Evolutionary conservation across 2,329 filamentous ascomycete species (phyloP).

Genomic region (Exserohilum rostratum): DNA sequence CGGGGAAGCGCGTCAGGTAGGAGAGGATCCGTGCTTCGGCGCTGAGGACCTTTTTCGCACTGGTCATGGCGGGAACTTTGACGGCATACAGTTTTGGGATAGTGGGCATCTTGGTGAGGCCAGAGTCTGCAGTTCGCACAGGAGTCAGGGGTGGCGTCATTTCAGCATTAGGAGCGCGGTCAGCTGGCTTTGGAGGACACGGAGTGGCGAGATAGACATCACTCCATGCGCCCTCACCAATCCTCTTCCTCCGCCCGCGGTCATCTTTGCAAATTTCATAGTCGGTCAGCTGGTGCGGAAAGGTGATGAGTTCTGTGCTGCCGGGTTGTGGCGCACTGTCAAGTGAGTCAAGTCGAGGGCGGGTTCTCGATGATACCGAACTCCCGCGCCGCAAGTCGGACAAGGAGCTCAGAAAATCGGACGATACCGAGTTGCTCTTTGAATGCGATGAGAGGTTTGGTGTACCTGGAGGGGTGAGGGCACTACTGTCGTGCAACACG

Average conservation of each 20-base stretch:
- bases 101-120: conserved; percentile 10
- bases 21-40: conserved; percentile 44
- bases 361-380: conserved; percentile 24
- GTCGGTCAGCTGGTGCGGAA: conserved; percentile 32
- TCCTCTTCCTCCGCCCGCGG: conserved; percentile 32
- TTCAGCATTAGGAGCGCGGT: conserved; percentile 11
- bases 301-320: conserved; percentile 31
- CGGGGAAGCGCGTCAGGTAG: conserved; percentile 37
- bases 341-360: conserved; percentile 15
- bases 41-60: conserved; percentile 39
- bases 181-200: conserved; percentile 18
- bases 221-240: conserved; percentile 47
- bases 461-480: conserved; percentile 38
- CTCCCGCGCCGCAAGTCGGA: conserved; percentile 29
- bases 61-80: conserved; percentile 40
- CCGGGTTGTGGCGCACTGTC: conserved; percentile 26
- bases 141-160: conserved; percentile 40
- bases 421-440: conserved; percentile 27
- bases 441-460: conserved; percentile 32
- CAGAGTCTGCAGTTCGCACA: conserved; percentile 25
- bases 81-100: conserved; percentile 39
- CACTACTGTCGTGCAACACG: conserved; percentile 25
- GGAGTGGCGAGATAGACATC: conserved; percentile 45
- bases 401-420: conserved; percentile 22
- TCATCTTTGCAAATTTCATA: conserved; percentile 33